phyloP scores from a whole-genome alignment of 768 basidiomycete genomes.

The Botryobasidium botryosum region DNA sequence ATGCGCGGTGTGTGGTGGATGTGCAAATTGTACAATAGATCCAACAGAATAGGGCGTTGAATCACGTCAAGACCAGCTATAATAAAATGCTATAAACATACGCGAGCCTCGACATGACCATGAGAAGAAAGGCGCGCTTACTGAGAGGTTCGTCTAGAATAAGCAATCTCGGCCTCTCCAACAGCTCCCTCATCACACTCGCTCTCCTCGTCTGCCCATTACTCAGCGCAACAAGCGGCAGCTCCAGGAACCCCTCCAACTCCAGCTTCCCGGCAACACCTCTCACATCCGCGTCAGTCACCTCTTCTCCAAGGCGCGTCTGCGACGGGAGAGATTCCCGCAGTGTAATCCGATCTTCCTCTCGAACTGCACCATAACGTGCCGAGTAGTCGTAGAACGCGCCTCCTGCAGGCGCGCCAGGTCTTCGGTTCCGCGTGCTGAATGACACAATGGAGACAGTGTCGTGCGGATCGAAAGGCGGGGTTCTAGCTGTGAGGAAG shows the following conservation, averaged over 20 bases:
- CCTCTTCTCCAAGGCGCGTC: neutral
- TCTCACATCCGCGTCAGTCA: slow-evolving; percentile 25
- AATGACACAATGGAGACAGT: slow-evolving; percentile 47
- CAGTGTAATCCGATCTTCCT: slow-evolving; percentile 67
- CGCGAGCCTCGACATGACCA: neutral
- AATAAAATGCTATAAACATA: neutral
- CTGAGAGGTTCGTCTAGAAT: slow-evolving; percentile 88
- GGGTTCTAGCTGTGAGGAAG: slow-evolving; percentile 30
- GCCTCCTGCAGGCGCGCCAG: slow-evolving; percentile 27
- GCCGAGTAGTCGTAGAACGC: slow-evolving; percentile 89
- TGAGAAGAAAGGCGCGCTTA: slow-evolving; percentile 22
- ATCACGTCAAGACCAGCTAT: slow-evolving; percentile 64
- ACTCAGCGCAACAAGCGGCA: slow-evolving; percentile 71
- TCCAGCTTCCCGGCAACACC: slow-evolving; percentile 38
- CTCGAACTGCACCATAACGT: slow-evolving; percentile 74
- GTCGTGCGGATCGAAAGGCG: slow-evolving; percentile 30
- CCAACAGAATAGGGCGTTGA: slow-evolving; percentile 37
- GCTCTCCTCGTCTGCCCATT: slow-evolving; percentile 88
- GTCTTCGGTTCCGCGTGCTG: slow-evolving; percentile 36
- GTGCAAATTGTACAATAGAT: slow-evolving; percentile 40
- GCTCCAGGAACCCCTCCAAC: slow-evolving; percentile 47
- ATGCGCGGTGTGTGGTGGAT: slow-evolving; percentile 34
- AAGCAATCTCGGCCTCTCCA: slow-evolving; percentile 53
- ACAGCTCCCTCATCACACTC: slow-evolving; percentile 59
- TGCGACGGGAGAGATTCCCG: slow-evolving; percentile 45